These are phyloP conservation scores for Mucor indicus DNA, from an alignment of 371 early-diverging fungal genomes.

Conservation along the genomic window DNA sequence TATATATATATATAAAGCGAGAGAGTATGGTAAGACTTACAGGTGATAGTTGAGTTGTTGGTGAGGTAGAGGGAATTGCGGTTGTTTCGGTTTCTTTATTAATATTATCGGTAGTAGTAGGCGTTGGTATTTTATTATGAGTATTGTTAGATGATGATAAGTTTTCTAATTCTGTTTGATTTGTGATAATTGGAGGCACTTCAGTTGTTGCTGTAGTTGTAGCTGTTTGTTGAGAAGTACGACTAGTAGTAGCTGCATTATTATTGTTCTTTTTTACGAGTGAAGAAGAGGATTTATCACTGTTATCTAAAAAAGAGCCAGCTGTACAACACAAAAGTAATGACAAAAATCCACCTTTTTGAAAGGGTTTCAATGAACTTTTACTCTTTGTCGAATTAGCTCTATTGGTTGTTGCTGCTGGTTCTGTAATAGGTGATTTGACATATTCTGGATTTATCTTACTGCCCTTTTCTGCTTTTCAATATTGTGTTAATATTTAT, in stretches of 20 bases:
- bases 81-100: background rate
- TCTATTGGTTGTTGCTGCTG: conserved; percentile 13
- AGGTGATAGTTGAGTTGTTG: background rate
- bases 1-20: background rate
- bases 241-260: conserved; percentile 11
- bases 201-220: background rate
- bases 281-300: conserved; percentile 24
- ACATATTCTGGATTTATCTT: conserved; percentile 29
- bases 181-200: conserved; percentile 11
- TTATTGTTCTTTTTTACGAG: conserved; percentile 13
- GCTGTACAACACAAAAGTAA: conserved; percentile 29
- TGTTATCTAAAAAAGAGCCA: conserved; percentile 30
- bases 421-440: conserved; percentile 19
- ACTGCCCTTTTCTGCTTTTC: conserved; percentile 26
- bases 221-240: conserved; percentile 7
- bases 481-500: conserved; percentile 14
- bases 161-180: conserved; percentile 7
- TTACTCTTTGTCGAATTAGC: background rate
- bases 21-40: background rate
- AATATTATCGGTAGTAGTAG: background rate
- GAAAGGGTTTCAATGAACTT: conserved; percentile 23
- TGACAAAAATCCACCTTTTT: conserved; percentile 26
- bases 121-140: background rate
- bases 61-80: background rate
- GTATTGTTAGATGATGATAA: conserved; percentile 2